Evolutionary conservation across 768 basidiomycete genomes (phyloP), one percentile per base, ranked within the genome.

Genomic region (Phylloporus rhodoxanthus): DNA sequence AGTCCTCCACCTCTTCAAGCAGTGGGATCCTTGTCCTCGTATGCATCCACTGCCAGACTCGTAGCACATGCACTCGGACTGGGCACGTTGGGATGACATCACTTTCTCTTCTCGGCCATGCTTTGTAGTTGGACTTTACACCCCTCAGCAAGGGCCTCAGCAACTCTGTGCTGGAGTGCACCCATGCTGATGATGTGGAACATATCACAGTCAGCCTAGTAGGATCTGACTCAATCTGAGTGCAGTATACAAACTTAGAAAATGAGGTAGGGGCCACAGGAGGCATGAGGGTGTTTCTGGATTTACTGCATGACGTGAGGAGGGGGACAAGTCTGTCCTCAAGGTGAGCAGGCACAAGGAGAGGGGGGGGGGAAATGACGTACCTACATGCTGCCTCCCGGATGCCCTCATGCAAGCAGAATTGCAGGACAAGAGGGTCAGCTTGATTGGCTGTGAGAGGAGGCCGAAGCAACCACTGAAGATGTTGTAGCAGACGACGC

Each of bases 1-100:
- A 88, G 48, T 87, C 87, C 63, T 89, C 88, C 54, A 89, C 87
- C 53, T 89, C 85, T n/a, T n/a, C n/a, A n/a, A n/a, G n/a, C n/a
- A n/a, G n/a, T n/a, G n/a, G n/a, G n/a, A 49, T 71, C 70, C 44
- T 88, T 84, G 47, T 81, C 77, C 48, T 72, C 71, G 38, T 52
- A 17, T 19, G 14, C 20, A 13, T 14, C 32, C 23, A 23, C 23
- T 21, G 8, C 33, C 33, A 6, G 15, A n/a, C 33, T 32, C 11
- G 30, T 9, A 1, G 17, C 7, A 8, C 21, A 34, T 8, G 43
- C 1, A 8, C 23, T 26, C 17, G 15, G 33, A 34, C 33, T 7
- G n/a, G 33, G 33, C n/a, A 1, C n/a, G n/a, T 8, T 13, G 11
- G 30, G 30, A 1, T 37, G 13, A 66, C 66, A n/a, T n/a, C 14